Conservation (phyloP, 2,329 filamentous ascomycete genomes). For the Trichoderma gracile region DNA sequence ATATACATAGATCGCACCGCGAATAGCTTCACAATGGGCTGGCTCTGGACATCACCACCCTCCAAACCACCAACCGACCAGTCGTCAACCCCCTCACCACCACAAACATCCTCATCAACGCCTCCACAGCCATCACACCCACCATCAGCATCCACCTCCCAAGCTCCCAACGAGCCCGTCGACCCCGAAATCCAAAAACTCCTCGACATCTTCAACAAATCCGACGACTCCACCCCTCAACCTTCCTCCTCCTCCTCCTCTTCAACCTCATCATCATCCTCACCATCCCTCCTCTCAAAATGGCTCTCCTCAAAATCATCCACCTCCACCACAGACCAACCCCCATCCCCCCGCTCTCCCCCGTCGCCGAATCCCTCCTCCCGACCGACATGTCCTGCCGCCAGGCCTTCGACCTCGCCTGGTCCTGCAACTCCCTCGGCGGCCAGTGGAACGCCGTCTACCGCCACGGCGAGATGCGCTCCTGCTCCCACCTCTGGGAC, state of each 20-base stretch:
- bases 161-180: conserved; percentile 35
- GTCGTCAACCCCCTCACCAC: conserved; percentile 30
- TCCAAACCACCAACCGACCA: conserved; percentile 35
- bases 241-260: conserved; percentile 29
- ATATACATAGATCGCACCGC: not conserved
- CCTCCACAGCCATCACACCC: conserved; percentile 26
- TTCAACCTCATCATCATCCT: conserved; percentile 32
- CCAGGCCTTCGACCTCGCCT: conserved; percentile 86
- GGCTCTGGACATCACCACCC: conserved; percentile 57
- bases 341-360: conserved; percentile 39
- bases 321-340: conserved; percentile 23
- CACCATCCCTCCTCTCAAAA: conserved; percentile 31
- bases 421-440: conserved; percentile 88
- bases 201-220: conserved; percentile 47
- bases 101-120: conserved; percentile 28
- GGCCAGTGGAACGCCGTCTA: conserved; percentile 93
- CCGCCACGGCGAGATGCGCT: conserved; percentile 74
- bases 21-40: conserved; percentile 53
- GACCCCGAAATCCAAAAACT: conserved; percentile 59
- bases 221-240: conserved; percentile 36
- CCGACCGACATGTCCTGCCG: conserved; percentile 86
- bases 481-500: conserved; percentile 82
- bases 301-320: conserved; percentile 38
- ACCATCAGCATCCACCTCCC: conserved; percentile 28
- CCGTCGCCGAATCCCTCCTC: conserved; percentile 68